Percentiles rank a stretch among this genome's conserved stretches.
Conservation (phyloP, 2,329 filamentous ascomycete species). For the Akanthomyces dipterigenus region DNA sequence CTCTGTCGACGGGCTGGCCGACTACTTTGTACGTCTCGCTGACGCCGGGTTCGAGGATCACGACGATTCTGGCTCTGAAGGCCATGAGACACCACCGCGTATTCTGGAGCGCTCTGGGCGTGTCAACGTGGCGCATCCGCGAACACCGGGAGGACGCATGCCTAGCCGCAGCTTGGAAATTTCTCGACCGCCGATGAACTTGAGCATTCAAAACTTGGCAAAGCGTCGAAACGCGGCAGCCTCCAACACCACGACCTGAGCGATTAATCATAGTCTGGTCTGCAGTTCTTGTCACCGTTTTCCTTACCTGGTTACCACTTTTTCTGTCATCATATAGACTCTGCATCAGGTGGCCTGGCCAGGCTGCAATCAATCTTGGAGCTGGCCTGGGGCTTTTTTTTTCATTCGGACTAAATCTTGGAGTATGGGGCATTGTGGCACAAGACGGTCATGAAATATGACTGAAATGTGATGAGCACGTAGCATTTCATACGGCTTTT, state of each 20-base stretch:
- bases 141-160: conserved; percentile 47
- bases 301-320: neutral
- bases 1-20: conserved; percentile 64
- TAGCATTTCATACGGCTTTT: neutral
- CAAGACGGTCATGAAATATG: too few relatives aligned
- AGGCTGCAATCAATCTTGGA: neutral
- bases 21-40: conserved; percentile 79
- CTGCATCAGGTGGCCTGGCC: neutral
- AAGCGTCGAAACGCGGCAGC: neutral
- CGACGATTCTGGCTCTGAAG: conserved; percentile 35
- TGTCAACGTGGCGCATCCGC: conserved; percentile 51
- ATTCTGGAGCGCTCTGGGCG: conserved; percentile 46
- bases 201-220: conserved; percentile 8
- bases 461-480: too few relatives aligned
- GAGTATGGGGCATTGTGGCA: neutral
- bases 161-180: conserved; percentile 53
- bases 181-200: conserved; percentile 25
- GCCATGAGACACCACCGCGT: conserved; percentile 37
- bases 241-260: neutral
- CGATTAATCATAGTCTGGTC: too few relatives aligned
- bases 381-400: neutral
- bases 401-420: neutral
- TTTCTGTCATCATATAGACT: neutral
- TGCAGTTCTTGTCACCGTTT: neutral
- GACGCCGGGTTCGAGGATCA: conserved; percentile 52